Evolutionary conservation across 2,329 filamentous ascomycete genomes (phyloP), one percentile per base, ranked within the genome.

Genomic region (Xylaria sp.): DNA sequence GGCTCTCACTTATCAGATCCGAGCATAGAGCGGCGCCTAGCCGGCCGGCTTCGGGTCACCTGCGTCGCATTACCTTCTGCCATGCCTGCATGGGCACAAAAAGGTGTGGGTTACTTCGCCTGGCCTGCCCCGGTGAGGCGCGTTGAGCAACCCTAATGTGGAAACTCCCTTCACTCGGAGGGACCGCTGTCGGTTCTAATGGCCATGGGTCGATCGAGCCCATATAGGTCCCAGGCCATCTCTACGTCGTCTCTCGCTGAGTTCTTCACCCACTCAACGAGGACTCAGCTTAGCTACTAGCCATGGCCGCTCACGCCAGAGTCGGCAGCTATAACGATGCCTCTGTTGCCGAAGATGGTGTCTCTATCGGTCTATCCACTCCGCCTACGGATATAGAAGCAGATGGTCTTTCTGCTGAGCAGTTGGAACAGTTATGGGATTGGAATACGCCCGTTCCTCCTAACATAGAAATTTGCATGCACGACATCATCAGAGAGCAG

Each of bases 361-460:
- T 55, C 15, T 71, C 67, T 11, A 65, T 55, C 23, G 61, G 61
- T 17, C 50, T 69, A 33, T 70, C 71, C 31, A 73, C 70, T 8
- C 72, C 73, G 12, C 72, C 72, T 8, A 74, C 72, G 7, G 72
- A 74, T 49, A 19, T 71, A 14, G 71, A 71, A 38, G 70, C 68
- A 54, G 71, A 73, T 14, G 64, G 64, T n/a, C 65, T 75, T 45
- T 69, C 72, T 4, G 37, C 67, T 31, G 72, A 76, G 23, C 78
- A 83, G 61, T 69, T 82, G 17, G 73, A 78, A 14, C 78, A 80
- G 62, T 71, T 84, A 51, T 82, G 80, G 79, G 64, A 66, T 19
- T 83, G 81, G 81, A 83, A 83, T 67, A 72, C 75, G 17, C 70
- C 71, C 1, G 69, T 83, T 2, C 78, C 80, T 1, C 73, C 77